Evolutionary conservation across 2,329 filamentous ascomycete genomes (phyloP), one percentile per base, ranked within the genome.

Genomic region (Colletotrichum tamarilloi): DNA sequence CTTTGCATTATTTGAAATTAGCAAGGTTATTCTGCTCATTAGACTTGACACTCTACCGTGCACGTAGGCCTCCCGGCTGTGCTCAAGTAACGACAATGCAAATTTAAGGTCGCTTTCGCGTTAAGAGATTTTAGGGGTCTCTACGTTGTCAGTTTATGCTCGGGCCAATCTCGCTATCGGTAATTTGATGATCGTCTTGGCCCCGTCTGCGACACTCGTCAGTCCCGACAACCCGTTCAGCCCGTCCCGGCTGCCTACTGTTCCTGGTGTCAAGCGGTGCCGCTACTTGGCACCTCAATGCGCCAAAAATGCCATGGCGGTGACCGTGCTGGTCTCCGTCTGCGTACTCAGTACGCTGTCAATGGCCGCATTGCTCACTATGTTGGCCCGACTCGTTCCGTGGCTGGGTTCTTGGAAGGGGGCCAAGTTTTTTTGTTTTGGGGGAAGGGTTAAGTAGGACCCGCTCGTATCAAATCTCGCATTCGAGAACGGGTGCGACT

Each of bases 381-480:
- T 35, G n/a, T 22, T 28, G 49, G 53, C 24, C 46, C 60, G 55
- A 56, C 16, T 55, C 55, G 26, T 30, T 66, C 67, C 35, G 42
- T 28, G 49, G 42, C 35, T 24, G n/a, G 38, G 26, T 26, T 35
- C 24, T 53, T 42, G 38, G 38, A 42, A 53, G 55, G 55, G 35
- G 56, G 57, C 19, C 42, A 53, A 35, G 19, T 19, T 68, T 19
- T 19, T 32, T 35, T 35, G 32, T 35, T 35, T 60, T 38, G 19
- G 32, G 8, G 16, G 28, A 59, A 26, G 30, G 59, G 69, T 22
- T 46, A n/a, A 19, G 22, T 49, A 38, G 42, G 32, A 49, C 59
- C 46, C 53, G 22, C 67, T 55, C 70, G 71, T 66, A 62, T 70
- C 19, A 38, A n/a, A n/a, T 24, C 35, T 58, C 35, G 63, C 16